Conservation (phyloP, 495 filamentous ascomycete species). For the Aspergillus ellipticus region DNA sequence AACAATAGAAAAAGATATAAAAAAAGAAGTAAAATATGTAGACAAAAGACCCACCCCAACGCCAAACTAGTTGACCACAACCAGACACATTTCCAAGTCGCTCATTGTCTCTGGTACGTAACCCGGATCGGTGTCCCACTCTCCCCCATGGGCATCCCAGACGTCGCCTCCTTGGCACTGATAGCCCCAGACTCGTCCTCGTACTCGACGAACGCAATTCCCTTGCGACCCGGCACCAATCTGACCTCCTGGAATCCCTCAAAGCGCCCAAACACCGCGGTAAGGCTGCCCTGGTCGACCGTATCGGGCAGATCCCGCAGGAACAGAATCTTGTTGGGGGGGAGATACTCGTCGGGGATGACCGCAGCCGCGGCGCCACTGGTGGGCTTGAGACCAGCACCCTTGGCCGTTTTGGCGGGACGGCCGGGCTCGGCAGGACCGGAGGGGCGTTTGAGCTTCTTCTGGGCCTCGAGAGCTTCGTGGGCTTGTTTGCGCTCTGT, state of each 20-base stretch:
- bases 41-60: slow-evolving; percentile 29
- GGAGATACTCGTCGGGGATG: slow-evolving; percentile 94
- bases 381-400: slow-evolving; percentile 78
- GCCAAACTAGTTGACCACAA: slow-evolving; percentile 24
- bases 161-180: slow-evolving; percentile 89
- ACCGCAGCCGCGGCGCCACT: slow-evolving; percentile 65
- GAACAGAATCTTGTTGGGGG: slow-evolving; percentile 97
- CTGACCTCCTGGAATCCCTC: slow-evolving; percentile 94
- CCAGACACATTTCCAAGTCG: slow-evolving; percentile 3
- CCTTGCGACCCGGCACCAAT: slow-evolving; percentile 77
- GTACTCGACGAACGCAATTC: slow-evolving; percentile 97
- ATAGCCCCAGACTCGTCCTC: slow-evolving; percentile 86
- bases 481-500: slow-evolving; percentile 88
- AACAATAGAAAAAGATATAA: neutral
- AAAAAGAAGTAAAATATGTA: slow-evolving; percentile 15
- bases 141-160: slow-evolving; percentile 80
- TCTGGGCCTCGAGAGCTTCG: slow-evolving; percentile 76
- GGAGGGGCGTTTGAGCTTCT: slow-evolving; percentile 73
- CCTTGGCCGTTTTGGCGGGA: slow-evolving; percentile 68
- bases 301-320: slow-evolving; percentile 89
- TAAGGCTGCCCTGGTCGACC: slow-evolving; percentile 74
- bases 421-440: slow-evolving; percentile 52
- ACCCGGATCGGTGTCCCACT: slow-evolving; percentile 69
- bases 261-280: slow-evolving; percentile 79
- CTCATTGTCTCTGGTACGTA: slow-evolving; percentile 85